A percentile compares a stretch with the other conserved stretches of the same genome.
phyloP scores from a whole-genome alignment of 2,329 filamentous ascomycete species.

The Verticillium tricorpus region DNA sequence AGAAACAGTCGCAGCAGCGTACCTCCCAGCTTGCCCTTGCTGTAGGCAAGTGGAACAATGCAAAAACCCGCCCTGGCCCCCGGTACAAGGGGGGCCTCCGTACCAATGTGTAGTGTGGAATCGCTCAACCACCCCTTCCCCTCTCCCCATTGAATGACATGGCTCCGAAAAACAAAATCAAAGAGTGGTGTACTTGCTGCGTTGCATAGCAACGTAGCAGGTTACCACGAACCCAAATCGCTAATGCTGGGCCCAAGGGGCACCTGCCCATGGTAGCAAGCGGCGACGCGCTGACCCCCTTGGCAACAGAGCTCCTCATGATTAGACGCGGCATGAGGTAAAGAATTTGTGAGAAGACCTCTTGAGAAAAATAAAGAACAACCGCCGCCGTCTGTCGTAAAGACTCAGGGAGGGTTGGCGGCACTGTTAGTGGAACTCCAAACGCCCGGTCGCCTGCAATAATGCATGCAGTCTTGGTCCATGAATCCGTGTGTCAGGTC shows the following conservation, averaged over 20 bases:
- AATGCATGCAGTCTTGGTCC: slow-evolving; percentile 13
- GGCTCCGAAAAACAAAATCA: not conserved
- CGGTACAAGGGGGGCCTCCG: not conserved
- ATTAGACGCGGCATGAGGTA: not conserved
- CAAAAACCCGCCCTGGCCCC: not conserved
- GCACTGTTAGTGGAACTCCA: slow-evolving; percentile 8
- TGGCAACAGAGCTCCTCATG: slow-evolving; percentile 1
- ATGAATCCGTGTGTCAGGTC: slow-evolving; percentile 10
- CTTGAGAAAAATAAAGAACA: slow-evolving; percentile 5
- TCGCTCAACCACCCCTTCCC: not conserved
- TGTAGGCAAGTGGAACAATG: not conserved
- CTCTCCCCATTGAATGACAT: not conserved
- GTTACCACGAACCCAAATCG: slow-evolving; percentile 1
- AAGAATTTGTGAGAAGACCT: not conserved
- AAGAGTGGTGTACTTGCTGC: not conserved
- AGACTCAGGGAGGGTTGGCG: not conserved
- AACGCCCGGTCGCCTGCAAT: slow-evolving; percentile 13
- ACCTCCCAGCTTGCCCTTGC: not conserved
- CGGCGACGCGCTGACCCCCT: slow-evolving; percentile 2
- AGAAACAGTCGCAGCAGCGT: not conserved
- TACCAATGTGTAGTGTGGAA: not conserved
- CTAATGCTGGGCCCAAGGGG: slow-evolving; percentile 2
- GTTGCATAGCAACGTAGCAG: not conserved
- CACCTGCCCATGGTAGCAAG: slow-evolving; percentile 13
- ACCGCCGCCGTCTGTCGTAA: not conserved